These are phyloP conservation scores for Suhomyces sp. DNA, from an alignment of 805 yeast species.

Conservation along the genomic window DNA sequence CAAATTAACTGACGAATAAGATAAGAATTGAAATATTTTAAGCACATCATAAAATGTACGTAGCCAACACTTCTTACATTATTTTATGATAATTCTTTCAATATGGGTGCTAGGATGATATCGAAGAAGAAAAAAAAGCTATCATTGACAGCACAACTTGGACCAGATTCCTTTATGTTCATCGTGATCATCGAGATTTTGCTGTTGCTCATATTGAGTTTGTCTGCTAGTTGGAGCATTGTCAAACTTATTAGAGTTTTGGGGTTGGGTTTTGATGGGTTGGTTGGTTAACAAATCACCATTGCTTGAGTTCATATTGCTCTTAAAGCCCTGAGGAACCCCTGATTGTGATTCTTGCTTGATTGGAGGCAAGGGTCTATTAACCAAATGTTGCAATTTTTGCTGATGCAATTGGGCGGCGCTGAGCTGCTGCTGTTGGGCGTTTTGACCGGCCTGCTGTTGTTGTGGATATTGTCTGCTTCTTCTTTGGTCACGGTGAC, in stretches of 20 bases:
- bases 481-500: conserved; percentile 46
- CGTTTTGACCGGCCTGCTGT: conserved; percentile 11
- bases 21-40: conserved; percentile 1
- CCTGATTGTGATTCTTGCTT: conserved; percentile 37
- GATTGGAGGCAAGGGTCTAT: conserved; percentile 47
- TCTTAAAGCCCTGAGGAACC: conserved; percentile 22
- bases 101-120: background rate
- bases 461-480: conserved; percentile 35
- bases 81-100: background rate
- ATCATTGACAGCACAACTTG: conserved; percentile 40
- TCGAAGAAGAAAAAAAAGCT: background rate
- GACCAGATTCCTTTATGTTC: conserved; percentile 42
- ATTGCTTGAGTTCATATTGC: conserved; percentile 13
- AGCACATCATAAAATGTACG: background rate
- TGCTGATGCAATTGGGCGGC: conserved; percentile 49
- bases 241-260: conserved; percentile 11
- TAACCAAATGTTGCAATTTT: conserved; percentile 46
- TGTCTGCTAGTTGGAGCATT: conserved; percentile 7
- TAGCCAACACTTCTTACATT: background rate
- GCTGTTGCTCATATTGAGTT: conserved; percentile 40
- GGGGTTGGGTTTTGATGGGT: conserved; percentile 12
- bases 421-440: conserved; percentile 34
- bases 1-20: background rate
- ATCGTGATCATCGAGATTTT: conserved; percentile 28
- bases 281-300: conserved; percentile 12